Base-by-base conservation (phyloP, 495 filamentous ascomycete genomes). In the Penicillium odoratum region DNA sequence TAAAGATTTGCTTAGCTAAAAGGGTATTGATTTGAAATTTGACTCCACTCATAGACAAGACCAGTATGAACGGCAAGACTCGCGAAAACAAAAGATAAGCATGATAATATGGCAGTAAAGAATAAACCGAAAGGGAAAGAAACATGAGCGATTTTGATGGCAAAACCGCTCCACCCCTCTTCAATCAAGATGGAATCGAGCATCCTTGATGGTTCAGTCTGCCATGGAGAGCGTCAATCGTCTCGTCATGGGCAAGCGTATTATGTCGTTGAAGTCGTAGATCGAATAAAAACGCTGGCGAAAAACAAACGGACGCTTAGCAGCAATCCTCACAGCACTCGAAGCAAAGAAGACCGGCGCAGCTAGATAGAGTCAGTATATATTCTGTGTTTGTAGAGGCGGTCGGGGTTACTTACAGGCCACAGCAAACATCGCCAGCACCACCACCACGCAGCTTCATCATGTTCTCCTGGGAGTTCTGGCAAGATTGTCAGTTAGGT, bases 361-460 rank as follows among this genome's bases (percentile, higher is more conserved):
- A 77, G 21, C 76, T 78, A 57, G 26, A 9, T 7, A 3, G 6
- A 16, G 48, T 58, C 45, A 59, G 53, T 33, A 25, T 48, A 10
- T 9, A 25, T 50, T 56, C n/a, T 15, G 13, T 26, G 8, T 45
- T 10, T 26, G 15, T 46, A 44, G 51, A 53, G 46, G 28, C 9
- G 25, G 15, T 4, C 42, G 4, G 21, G 53, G 38, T 7, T 43
- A 68, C 74, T 65, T 68, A 79, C 76, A 77, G 18, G 68, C 76
- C 76, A 51, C 76, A 79, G 70, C 76, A 79, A 47, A 78, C 57
- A 18, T 72, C 76, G 31, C 72, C 71, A 6, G 57, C 69, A 54
- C 68, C 71, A 60, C 76, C 76, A 59, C 76, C 74, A 38, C 76
- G 76, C n/a, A 79, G 67, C 53, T 67, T 68, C 70, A 75, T 69